Conservation (phyloP, 1,284 basidiomycete species). For the Trametes versicolor region DNA sequence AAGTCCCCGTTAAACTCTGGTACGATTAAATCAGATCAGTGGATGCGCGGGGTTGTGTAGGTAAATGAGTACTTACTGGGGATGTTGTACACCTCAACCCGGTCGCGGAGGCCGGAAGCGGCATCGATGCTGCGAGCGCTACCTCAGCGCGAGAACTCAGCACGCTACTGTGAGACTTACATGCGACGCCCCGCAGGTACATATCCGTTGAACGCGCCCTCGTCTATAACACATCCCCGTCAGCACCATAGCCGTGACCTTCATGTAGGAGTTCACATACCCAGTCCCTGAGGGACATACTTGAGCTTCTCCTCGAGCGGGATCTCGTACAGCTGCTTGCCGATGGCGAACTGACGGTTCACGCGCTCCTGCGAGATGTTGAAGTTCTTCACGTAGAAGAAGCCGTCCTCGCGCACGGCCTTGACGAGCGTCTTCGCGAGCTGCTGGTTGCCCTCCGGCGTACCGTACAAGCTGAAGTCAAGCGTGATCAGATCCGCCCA, state of each 20-base stretch:
- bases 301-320: conserved; percentile 62
- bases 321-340: conserved; percentile 54
- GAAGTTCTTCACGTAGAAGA: conserved; percentile 54
- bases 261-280: conserved; percentile 37
- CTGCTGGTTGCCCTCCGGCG: conserved; percentile 56
- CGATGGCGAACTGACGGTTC: conserved; percentile 49
- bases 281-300: conserved; percentile 55
- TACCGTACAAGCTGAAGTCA: conserved; percentile 55
- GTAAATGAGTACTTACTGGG: conserved; percentile 49
- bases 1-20: conserved; percentile 55
- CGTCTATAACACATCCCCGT: conserved; percentile 42
- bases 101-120: conserved; percentile 51
- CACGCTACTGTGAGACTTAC: conserved; percentile 34
- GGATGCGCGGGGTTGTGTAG: background rate
- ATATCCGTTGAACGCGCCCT: conserved; percentile 61
- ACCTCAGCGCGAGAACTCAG: background rate
- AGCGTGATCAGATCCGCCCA: conserved; percentile 63
- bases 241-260: background rate
- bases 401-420: conserved; percentile 55
- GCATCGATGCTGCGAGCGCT: conserved; percentile 43
- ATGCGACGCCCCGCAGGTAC: conserved; percentile 56
- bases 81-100: conserved; percentile 62
- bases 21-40: background rate
- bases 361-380: conserved; percentile 50
- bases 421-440: conserved; percentile 52